Evolutionary conservation across 2,329 filamentous ascomycete species (phyloP).

Genomic region (Aspergillus sp.): DNA sequence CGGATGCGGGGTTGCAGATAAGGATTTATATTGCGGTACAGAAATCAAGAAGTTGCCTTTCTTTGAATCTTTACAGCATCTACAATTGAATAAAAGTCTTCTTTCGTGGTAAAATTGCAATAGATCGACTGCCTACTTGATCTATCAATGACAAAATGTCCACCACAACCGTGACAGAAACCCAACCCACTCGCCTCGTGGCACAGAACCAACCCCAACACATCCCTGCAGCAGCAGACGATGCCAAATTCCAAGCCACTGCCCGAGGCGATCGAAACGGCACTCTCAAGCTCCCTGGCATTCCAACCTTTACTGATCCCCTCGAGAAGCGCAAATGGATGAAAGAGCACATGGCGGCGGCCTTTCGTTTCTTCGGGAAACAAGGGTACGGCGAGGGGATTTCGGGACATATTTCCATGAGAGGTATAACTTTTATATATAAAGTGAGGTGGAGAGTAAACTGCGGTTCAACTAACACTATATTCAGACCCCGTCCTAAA

Average conservation of each 20-base stretch:
- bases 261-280: conserved; percentile 33
- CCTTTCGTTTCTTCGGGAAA: conserved; percentile 38
- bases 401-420: conserved; percentile 39
- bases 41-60: no score
- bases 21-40: no score
- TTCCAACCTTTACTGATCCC: conserved; percentile 37
- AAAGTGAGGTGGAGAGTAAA: no score
- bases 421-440: no score
- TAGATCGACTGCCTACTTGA: no score
- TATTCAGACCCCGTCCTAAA: conserved; percentile 29
- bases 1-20: no score
- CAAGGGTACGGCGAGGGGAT: conserved; percentile 37
- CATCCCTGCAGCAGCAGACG: conserved; percentile 18
- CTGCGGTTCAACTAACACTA: background rate
- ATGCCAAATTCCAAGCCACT: conserved; percentile 27
- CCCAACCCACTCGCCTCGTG: background rate
- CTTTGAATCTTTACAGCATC: no score
- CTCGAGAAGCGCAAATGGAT: conserved; percentile 48
- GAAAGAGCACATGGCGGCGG: conserved; percentile 45
- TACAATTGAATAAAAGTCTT: no score
- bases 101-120: no score
- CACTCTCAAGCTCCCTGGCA: conserved; percentile 31
- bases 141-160: background rate
- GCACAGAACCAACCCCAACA: conserved; percentile 1
- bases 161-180: background rate